Evolutionary conservation across 2,329 filamentous ascomycete genomes (phyloP).

Genomic region (Aureobasidium pullulans): DNA sequence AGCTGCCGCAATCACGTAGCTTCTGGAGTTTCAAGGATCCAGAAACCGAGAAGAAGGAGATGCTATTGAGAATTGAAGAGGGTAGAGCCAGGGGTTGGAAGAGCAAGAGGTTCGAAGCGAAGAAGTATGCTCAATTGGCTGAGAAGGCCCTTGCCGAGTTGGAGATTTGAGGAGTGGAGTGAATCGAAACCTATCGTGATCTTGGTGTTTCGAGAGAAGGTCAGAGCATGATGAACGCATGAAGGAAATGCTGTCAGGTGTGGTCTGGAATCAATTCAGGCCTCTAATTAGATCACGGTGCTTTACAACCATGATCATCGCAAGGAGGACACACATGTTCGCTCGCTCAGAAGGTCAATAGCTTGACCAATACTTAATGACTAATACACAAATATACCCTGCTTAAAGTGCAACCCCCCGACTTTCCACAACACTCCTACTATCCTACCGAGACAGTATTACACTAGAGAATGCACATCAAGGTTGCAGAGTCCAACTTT

Average conservation of each 20-base stretch:
- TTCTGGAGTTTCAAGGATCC: slow-evolving; percentile 18
- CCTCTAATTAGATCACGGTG: too few species aligned
- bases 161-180: neutral
- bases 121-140: slow-evolving; percentile 22
- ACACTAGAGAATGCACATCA: too few species aligned
- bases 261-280: too few species aligned
- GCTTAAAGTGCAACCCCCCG: neutral
- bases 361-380: neutral
- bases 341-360: neutral
- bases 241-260: too few species aligned
- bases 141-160: slow-evolving; percentile 26
- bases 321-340: too few species aligned
- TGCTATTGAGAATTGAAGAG: slow-evolving; percentile 21
- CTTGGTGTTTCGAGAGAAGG: too few species aligned
- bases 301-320: too few species aligned
- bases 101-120: slow-evolving; percentile 23
- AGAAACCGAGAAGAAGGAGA: slow-evolving; percentile 22
- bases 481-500: too few species aligned
- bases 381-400: neutral
- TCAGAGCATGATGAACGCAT: too few species aligned
- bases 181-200: too few species aligned
- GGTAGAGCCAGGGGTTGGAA: slow-evolving; percentile 24
- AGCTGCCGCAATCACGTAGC: slow-evolving; percentile 16
- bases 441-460: too few species aligned
- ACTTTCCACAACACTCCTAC: neutral